Conservation (phyloP, 108 stramenopile species). For the Asterionellopsis glacialis region DNA sequence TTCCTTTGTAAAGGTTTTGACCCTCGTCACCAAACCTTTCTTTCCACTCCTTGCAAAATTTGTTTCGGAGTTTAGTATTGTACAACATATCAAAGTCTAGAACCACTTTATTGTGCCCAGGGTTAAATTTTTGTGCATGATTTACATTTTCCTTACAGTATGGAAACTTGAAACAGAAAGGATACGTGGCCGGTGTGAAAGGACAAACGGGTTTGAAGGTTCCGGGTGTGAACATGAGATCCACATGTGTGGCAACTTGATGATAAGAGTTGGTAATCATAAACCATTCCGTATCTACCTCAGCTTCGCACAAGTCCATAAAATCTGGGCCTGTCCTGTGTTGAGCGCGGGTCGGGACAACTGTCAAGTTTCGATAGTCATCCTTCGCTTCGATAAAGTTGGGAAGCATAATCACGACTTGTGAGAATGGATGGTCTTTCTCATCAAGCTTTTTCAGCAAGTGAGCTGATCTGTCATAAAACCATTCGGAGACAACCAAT, state of each 20-base stretch:
- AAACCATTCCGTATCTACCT: constrained; percentile 59
- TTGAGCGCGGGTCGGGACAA: constrained; percentile 39
- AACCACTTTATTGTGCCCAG: constrained; percentile 49
- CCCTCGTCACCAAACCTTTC: constrained; percentile 47
- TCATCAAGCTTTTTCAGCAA: constrained; percentile 47
- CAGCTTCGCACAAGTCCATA: constrained; percentile 63
- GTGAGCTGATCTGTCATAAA: constrained; percentile 32
- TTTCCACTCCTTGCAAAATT: constrained; percentile 51
- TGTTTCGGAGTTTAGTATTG: constrained; percentile 37
- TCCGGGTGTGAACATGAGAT: constrained; percentile 58
- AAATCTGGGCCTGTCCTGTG: constrained; percentile 44
- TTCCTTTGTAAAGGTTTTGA: constrained; percentile 44
- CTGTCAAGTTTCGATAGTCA: constrained; percentile 40
- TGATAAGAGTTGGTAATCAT: constrained; percentile 69
- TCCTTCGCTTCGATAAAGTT: constrained; percentile 32
- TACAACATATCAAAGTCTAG: constrained; percentile 49
- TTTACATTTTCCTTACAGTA: constrained; percentile 49
- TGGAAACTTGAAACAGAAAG: constrained; percentile 54
- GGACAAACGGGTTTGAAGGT: constrained; percentile 55
- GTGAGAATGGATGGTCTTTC: constrained; percentile 61
- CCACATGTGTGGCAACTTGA: constrained; percentile 51
- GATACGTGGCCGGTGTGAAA: constrained; percentile 44
- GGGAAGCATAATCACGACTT: constrained; percentile 54
- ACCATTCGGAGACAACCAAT: constrained; percentile 65
- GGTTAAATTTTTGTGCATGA: constrained; percentile 49